These are phyloP conservation scores for Epichloe aotearoae DNA, from an alignment of 2,329 filamentous ascomycete species.

Conservation along the genomic window DNA sequence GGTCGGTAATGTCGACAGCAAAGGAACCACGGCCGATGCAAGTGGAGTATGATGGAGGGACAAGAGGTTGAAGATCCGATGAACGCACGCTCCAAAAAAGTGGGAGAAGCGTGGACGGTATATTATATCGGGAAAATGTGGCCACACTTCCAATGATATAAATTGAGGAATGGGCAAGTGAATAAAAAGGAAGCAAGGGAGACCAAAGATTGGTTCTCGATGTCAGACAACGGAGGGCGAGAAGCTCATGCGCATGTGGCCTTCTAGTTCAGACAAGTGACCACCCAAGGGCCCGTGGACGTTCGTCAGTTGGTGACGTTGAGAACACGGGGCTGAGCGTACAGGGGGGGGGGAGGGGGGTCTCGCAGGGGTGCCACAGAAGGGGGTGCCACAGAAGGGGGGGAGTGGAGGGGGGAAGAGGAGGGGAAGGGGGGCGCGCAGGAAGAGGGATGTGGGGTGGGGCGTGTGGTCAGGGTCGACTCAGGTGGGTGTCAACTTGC, in stretches of 20 bases:
- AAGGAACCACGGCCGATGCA: constrained; percentile 1
- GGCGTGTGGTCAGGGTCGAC: background rate
- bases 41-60: constrained; percentile 3
- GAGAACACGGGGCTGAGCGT: constrained; percentile 29
- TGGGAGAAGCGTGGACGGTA: constrained; percentile 1
- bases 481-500: background rate
- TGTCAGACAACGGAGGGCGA: constrained; percentile 10
- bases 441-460: background rate
- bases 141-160: constrained; percentile 8
- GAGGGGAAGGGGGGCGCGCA: background rate
- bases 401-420: constrained; percentile 5
- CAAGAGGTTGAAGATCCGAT: background rate
- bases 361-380: background rate
- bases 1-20: constrained; percentile 3
- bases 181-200: constrained; percentile 11
- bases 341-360: no score
- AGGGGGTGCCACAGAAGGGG: constrained; percentile 2
- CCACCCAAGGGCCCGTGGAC: constrained; percentile 16
- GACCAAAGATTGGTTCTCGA: constrained; percentile 6
- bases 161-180: constrained; percentile 10
- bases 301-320: constrained; percentile 29
- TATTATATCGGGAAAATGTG: constrained; percentile 7
- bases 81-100: background rate
- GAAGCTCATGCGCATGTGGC: constrained; percentile 18
- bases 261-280: constrained; percentile 14